Conservation (phyloP, 176 grass and related monocot species). For the Miscanthus lutarioriparius region DNA sequence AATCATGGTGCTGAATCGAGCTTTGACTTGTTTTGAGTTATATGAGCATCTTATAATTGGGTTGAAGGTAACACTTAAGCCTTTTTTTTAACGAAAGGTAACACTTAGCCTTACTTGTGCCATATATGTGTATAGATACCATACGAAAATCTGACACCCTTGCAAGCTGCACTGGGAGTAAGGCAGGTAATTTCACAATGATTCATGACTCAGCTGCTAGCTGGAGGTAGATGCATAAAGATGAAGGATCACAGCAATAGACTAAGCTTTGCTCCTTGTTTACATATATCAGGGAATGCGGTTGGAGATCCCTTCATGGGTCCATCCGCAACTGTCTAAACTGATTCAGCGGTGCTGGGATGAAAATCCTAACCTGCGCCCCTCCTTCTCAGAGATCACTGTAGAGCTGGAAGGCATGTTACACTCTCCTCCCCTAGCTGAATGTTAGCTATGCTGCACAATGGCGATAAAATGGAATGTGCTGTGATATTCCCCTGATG, state of each 20-base stretch:
- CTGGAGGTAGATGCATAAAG: not conserved
- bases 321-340: constrained; percentile 56
- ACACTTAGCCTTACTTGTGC: constrained; percentile 26
- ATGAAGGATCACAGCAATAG: not conserved
- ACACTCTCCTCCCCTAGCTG: not conserved
- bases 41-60: not conserved
- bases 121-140: constrained; percentile 67
- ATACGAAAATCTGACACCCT: constrained; percentile 79
- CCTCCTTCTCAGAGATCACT: constrained; percentile 72
- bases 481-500: not conserved
- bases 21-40: not conserved
- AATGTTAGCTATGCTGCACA: not conserved
- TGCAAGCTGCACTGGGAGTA: constrained; percentile 95
- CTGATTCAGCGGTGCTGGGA: constrained; percentile 81
- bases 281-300: constrained; percentile 62
- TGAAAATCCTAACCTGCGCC: constrained; percentile 51
- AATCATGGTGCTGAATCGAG: not conserved
- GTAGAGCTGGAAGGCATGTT: constrained; percentile 68
- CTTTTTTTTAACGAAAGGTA: not conserved
- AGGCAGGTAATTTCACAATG: constrained; percentile 62
- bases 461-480: not conserved
- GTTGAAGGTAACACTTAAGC: constrained; percentile 8
- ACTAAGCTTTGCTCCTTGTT: constrained; percentile 33
- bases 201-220: not conserved
- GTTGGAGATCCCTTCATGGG: constrained; percentile 48